Evolutionary conservation across 768 basidiomycete genomes (phyloP).

Genomic region (Nidula microcarpa): DNA sequence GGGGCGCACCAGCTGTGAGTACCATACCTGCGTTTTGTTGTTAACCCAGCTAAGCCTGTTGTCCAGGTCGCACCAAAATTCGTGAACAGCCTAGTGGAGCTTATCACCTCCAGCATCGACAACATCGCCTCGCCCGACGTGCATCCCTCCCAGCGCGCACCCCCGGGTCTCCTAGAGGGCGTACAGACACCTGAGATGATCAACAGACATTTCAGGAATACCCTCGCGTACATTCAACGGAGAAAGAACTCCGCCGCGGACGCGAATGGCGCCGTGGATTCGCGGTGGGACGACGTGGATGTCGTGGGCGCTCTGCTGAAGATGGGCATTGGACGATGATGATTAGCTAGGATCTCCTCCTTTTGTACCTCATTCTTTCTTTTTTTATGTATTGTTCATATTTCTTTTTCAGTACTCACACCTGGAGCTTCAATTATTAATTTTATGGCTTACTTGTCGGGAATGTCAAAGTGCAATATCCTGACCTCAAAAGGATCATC

Average conservation of each 20-base stretch:
- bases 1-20: conserved; percentile 85
- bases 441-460: too few species aligned
- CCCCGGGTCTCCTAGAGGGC: conserved; percentile 87
- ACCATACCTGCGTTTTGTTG: background rate
- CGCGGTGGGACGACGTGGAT: conserved; percentile 85
- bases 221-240: conserved; percentile 75
- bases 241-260: conserved; percentile 57
- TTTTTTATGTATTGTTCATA: too few species aligned
- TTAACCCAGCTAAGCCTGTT: background rate
- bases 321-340: conserved; percentile 73
- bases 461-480: too few species aligned
- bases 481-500: too few species aligned
- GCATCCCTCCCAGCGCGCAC: conserved; percentile 84
- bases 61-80: conserved; percentile 89
- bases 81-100: conserved; percentile 92
- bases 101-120: conserved; percentile 94
- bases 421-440: background rate
- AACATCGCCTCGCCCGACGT: conserved; percentile 83
- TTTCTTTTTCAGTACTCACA: background rate
- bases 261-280: conserved; percentile 33
- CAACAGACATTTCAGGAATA: conserved; percentile 88
- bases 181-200: conserved; percentile 95
- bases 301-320: conserved; percentile 85
- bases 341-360: background rate
- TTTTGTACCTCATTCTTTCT: background rate